Conservation (phyloP, 1,284 basidiomycete species). For the Boletellus sp. region DNA sequence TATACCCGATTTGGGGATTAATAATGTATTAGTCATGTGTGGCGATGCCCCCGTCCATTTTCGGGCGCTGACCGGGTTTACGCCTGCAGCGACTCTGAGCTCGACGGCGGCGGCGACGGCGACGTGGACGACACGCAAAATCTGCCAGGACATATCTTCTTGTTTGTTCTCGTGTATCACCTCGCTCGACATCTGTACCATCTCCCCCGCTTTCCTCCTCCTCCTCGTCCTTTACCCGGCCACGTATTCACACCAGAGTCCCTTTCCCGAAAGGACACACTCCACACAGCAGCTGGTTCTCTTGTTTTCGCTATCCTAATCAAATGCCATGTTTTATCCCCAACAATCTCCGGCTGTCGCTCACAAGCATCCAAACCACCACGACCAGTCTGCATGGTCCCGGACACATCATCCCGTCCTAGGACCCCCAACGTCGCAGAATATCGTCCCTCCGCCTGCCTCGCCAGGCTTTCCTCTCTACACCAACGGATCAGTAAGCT, state of each 20-base stretch:
- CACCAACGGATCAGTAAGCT: slow-evolving; percentile 57
- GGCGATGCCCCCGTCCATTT: slow-evolving; percentile 16
- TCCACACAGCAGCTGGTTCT: slow-evolving; percentile 3
- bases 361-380: slow-evolving; percentile 66
- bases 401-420: slow-evolving; percentile 59
- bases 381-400: slow-evolving; percentile 69
- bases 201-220: neutral
- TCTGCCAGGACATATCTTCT: slow-evolving; percentile 14
- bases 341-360: slow-evolving; percentile 75
- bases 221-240: slow-evolving; percentile 3
- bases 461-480: slow-evolving; percentile 71
- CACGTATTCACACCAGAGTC: slow-evolving; percentile 7
- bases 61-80: slow-evolving; percentile 28
- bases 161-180: slow-evolving; percentile 12
- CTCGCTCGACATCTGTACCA: slow-evolving; percentile 12
- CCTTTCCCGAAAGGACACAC: slow-evolving; percentile 9
- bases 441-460: slow-evolving; percentile 56
- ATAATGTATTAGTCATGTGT: slow-evolving; percentile 18
- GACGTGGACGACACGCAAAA: slow-evolving; percentile 12
- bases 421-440: slow-evolving; percentile 53
- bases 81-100: slow-evolving; percentile 8
- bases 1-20: slow-evolving; percentile 12
- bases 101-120: slow-evolving; percentile 18
- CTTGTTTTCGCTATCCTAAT: slow-evolving; percentile 7
- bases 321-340: slow-evolving; percentile 72